Conservation (phyloP, 768 basidiomycete genomes). For the Leccinum incarnatum region DNA sequence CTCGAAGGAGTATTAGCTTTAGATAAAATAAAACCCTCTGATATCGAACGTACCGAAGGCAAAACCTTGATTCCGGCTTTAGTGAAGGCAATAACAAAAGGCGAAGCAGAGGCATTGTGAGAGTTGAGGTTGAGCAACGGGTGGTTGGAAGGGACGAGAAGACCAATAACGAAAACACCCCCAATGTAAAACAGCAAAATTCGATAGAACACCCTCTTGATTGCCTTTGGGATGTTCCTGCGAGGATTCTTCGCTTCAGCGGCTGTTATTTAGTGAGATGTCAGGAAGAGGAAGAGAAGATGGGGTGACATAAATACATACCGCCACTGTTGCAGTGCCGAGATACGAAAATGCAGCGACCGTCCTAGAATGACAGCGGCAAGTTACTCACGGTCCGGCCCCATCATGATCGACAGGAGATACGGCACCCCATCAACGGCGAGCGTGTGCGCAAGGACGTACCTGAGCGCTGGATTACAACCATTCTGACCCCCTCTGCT, state of each 20-base stretch:
- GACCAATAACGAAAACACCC: slow-evolving; percentile 45
- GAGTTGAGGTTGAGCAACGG: slow-evolving; percentile 38
- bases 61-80: slow-evolving; percentile 57
- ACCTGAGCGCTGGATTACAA: too few relatives aligned
- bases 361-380: too few relatives aligned
- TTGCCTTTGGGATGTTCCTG: slow-evolving; percentile 38
- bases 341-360: slow-evolving; percentile 52
- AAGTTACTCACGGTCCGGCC: too few relatives aligned
- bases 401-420: too few relatives aligned
- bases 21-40: neutral
- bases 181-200: slow-evolving; percentile 38
- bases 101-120: slow-evolving; percentile 43
- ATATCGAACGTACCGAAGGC: slow-evolving; percentile 38
- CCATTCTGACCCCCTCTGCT: too few relatives aligned
- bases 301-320: slow-evolving; percentile 15
- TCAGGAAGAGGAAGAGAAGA: neutral
- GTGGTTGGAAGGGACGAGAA: slow-evolving; percentile 50
- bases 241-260: slow-evolving; percentile 53
- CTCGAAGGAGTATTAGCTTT: slow-evolving; percentile 2
- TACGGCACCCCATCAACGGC: too few relatives aligned
- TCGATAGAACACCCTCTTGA: slow-evolving; percentile 43
- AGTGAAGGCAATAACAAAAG: slow-evolving; percentile 57
- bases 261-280: slow-evolving; percentile 35
- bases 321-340: slow-evolving; percentile 53
- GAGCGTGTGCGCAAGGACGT: too few relatives aligned